phyloP scores from a whole-genome alignment of 495 filamentous ascomycete genomes.

The Hypoxylon intermedium region DNA sequence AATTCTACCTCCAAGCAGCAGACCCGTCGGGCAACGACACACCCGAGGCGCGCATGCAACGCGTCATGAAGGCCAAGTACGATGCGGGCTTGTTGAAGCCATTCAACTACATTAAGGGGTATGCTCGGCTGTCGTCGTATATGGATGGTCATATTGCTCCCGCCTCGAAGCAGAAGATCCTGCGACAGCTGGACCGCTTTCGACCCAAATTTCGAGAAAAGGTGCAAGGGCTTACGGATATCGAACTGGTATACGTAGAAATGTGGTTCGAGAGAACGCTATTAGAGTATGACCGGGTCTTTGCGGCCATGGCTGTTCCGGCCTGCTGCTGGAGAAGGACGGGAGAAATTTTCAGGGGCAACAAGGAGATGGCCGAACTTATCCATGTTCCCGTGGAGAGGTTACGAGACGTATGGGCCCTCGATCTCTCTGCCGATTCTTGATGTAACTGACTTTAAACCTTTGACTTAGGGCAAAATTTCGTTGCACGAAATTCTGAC shows the following conservation, averaged over 20 bases:
- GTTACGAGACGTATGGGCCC: slow-evolving; percentile 79
- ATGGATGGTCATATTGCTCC: slow-evolving; percentile 87
- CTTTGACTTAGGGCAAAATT: slow-evolving; percentile 81
- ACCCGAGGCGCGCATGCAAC: slow-evolving; percentile 94
- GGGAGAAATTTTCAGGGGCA: slow-evolving; percentile 96
- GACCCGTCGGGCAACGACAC: slow-evolving; percentile 91
- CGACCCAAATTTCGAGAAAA: slow-evolving; percentile 94
- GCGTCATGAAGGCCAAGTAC: slow-evolving; percentile 91
- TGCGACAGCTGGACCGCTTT: slow-evolving; percentile 89
- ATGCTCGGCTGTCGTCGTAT: slow-evolving; percentile 83
- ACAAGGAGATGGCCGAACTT: slow-evolving; percentile 98
- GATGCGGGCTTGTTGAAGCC: slow-evolving; percentile 93
- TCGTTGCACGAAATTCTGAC: slow-evolving; percentile 94
- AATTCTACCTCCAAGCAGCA: slow-evolving; percentile 96
- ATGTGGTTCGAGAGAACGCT: slow-evolving; percentile 98
- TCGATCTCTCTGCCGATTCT: not conserved
- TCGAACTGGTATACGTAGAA: slow-evolving; percentile 91
- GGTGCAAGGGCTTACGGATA: slow-evolving; percentile 87
- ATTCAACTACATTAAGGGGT: slow-evolving; percentile 98
- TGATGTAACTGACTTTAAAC: slow-evolving; percentile 3
- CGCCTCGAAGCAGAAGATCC: slow-evolving; percentile 81
- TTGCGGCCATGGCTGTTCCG: slow-evolving; percentile 98
- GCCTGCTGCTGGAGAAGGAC: slow-evolving; percentile 97
- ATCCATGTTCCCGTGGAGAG: slow-evolving; percentile 92
- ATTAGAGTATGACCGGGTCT: slow-evolving; percentile 97